Percentiles rank a stretch among this genome's conserved stretches.
Evolutionary conservation across 2,329 filamentous ascomycete genomes (phyloP).

Genomic region (Helicocarpus griseus): DNA sequence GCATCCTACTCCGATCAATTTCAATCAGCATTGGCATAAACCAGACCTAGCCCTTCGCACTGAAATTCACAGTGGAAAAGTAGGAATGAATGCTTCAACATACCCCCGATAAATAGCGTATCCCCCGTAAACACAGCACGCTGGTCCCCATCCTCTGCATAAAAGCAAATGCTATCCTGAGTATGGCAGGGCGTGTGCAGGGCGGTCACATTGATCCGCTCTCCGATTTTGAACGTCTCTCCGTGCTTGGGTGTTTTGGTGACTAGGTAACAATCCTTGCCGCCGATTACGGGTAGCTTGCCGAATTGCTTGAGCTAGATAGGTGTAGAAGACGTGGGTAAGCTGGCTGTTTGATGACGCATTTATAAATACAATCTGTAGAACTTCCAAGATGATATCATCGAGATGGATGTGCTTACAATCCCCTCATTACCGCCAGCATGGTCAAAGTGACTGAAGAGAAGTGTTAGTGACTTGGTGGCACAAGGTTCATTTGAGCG

Average conservation of each 20-base stretch:
- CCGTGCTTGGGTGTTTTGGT: slow-evolving; percentile 66
- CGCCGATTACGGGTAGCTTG: slow-evolving; percentile 54
- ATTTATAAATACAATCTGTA: too few relatives aligned
- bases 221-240: slow-evolving; percentile 70
- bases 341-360: background rate
- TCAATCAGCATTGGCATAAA: background rate
- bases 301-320: slow-evolving; percentile 48
- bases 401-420: slow-evolving; percentile 37
- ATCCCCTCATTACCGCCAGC: slow-evolving; percentile 82
- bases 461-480: background rate
- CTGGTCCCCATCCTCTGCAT: slow-evolving; percentile 64
- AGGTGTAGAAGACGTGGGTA: background rate
- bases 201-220: slow-evolving; percentile 67
- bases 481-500: background rate
- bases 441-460: slow-evolving; percentile 76
- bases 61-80: too few relatives aligned
- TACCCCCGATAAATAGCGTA: slow-evolving; percentile 87
- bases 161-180: slow-evolving; percentile 96
- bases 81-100: too few relatives aligned
- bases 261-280: slow-evolving; percentile 75
- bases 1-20: slow-evolving; percentile 55
- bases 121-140: slow-evolving; percentile 90
- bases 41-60: too few relatives aligned
- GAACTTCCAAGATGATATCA: slow-evolving; percentile 1
- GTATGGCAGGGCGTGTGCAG: slow-evolving; percentile 98